Percentiles rank a stretch among this genome's conserved stretches.
Evolutionary conservation across 441 rosid species (phyloP).

Genomic region (Populus tomentosa): DNA sequence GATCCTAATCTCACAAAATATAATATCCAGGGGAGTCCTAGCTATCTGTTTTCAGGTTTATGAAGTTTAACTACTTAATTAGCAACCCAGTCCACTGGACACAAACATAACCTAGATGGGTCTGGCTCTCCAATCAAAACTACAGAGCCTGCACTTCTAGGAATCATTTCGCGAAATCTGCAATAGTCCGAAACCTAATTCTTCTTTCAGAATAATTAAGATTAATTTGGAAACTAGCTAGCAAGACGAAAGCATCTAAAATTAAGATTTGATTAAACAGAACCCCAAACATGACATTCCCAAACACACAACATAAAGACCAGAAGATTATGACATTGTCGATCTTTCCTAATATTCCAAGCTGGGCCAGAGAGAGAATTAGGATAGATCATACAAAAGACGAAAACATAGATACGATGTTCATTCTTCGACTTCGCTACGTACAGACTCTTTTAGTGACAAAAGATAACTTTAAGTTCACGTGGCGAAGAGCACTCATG

Average conservation of each 20-base stretch:
- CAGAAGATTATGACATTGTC: too few relatives aligned
- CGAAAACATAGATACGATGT: background rate
- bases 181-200: too few relatives aligned
- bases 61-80: too few relatives aligned
- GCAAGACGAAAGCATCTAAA: background rate
- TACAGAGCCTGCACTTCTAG: too few relatives aligned
- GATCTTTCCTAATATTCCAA: background rate
- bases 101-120: too few relatives aligned
- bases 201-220: too few relatives aligned
- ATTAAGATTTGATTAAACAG: background rate
- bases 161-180: too few relatives aligned
- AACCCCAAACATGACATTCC: background rate
- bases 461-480: slow-evolving; percentile 93
- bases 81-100: too few relatives aligned
- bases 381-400: background rate
- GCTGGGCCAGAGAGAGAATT: background rate
- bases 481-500: slow-evolving; percentile 81
- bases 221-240: background rate
- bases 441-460: slow-evolving; percentile 37
- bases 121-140: too few relatives aligned
- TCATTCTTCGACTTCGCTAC: background rate
- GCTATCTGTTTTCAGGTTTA: too few relatives aligned
- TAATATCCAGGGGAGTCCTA: too few relatives aligned
- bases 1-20: too few relatives aligned
- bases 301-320: background rate